Evolutionary conservation across 176 grass and related monocot genomes (phyloP).

Genomic region (Avena atlantica): DNA sequence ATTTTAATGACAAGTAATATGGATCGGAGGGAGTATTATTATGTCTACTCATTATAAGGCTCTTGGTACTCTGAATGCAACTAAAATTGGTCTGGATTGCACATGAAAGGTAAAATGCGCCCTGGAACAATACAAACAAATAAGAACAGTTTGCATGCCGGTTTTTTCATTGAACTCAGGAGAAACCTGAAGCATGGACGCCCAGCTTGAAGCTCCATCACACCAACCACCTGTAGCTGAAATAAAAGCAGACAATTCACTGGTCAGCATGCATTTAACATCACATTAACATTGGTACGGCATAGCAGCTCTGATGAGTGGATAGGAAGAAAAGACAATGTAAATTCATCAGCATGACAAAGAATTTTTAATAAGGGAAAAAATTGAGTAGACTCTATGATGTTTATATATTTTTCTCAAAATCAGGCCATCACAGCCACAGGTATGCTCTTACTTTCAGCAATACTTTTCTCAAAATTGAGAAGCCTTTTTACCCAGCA

Average conservation of each 20-base stretch:
- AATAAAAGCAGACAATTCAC: background rate
- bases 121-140: background rate
- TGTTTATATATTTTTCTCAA: no score
- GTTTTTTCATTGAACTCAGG: conserved; percentile 7
- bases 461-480: no score
- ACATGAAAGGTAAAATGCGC: background rate
- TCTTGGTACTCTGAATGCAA: background rate
- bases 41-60: background rate
- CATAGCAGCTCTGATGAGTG: background rate
- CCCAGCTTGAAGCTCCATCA: conserved; percentile 21
- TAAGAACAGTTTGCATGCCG: background rate
- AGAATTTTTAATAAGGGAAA: no score
- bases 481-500: no score
- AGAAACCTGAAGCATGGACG: background rate
- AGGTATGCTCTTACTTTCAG: no score
- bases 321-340: no score
- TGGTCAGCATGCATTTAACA: background rate
- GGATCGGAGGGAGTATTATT: background rate
- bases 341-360: no score
- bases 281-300: background rate
- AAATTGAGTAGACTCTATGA: no score
- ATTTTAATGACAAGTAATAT: no score
- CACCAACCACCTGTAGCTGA: background rate
- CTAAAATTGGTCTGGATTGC: background rate
- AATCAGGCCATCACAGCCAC: no score